Conservation (phyloP, 2,329 filamentous ascomycete genomes). For the Talaromyces sp. region DNA sequence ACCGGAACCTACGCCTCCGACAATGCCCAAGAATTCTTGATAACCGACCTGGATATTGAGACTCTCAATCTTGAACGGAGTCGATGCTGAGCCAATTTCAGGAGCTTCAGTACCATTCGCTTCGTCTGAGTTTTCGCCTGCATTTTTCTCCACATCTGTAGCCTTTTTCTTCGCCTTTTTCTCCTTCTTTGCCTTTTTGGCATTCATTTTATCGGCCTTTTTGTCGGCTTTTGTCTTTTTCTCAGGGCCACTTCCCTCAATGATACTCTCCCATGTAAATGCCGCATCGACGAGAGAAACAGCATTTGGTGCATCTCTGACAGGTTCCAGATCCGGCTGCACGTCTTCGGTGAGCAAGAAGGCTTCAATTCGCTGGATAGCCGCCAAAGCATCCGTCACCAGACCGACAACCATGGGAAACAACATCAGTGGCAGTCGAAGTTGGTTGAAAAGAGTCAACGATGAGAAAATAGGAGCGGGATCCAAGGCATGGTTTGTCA, state of each 20-base stretch:
- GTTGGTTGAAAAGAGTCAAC: slow-evolving; percentile 80
- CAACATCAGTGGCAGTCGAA: slow-evolving; percentile 80
- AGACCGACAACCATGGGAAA: slow-evolving; percentile 82
- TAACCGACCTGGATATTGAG: slow-evolving; percentile 20
- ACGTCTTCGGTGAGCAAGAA: slow-evolving; percentile 79
- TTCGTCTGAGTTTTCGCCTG: neutral
- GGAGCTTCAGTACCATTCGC: neutral
- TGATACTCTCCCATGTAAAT: slow-evolving; percentile 73
- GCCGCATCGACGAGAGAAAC: slow-evolving; percentile 65
- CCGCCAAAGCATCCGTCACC: slow-evolving; percentile 78
- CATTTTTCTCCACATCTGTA: neutral
- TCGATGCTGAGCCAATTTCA: neutral
- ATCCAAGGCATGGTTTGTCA: slow-evolving; percentile 58
- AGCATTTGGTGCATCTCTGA: slow-evolving; percentile 45
- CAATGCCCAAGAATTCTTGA: slow-evolving; percentile 28
- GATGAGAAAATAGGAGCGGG: slow-evolving; percentile 83
- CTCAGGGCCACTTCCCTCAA: slow-evolving; percentile 7
- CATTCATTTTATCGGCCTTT: slow-evolving; percentile 4
- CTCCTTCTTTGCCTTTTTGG: slow-evolving; percentile 7
- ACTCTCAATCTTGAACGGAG: slow-evolving; percentile 30
- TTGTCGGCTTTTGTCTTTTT: slow-evolving; percentile 9
- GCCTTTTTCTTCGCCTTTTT: slow-evolving; percentile 2
- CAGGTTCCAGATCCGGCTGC: slow-evolving; percentile 61
- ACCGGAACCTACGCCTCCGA: slow-evolving; percentile 52
- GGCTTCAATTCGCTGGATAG: slow-evolving; percentile 74